Conservation (phyloP, 1,284 basidiomycete species). For the Pisolithus thermaeus region DNA sequence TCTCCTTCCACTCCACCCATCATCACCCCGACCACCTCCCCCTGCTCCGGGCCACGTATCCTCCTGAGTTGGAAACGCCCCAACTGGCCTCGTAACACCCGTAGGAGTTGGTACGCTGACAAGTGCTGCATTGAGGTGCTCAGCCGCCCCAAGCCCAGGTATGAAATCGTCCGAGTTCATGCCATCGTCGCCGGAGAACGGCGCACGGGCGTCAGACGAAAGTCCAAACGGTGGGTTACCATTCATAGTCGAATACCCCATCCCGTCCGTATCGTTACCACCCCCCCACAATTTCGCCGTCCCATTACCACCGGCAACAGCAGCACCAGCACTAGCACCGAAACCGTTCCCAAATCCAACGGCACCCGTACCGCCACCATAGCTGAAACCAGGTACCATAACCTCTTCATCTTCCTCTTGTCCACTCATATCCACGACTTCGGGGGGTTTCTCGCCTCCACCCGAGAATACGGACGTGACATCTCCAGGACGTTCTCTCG, state of each 20-base stretch:
- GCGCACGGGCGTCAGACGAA: constrained; percentile 11
- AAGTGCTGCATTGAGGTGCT: constrained; percentile 12
- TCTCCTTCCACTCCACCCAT: constrained; percentile 21
- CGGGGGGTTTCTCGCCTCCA: constrained; percentile 74
- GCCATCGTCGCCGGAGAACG: constrained; percentile 19
- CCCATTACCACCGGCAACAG: constrained; percentile 31
- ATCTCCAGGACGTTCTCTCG: constrained; percentile 79
- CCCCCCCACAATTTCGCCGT: constrained; percentile 34
- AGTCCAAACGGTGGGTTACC: constrained; percentile 9
- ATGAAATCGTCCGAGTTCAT: constrained; percentile 43
- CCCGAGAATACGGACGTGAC: constrained; percentile 62
- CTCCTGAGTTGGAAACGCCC: constrained; percentile 35
- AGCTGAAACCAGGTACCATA: constrained; percentile 60
- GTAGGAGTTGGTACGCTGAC: not conserved
- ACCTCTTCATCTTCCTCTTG: constrained; percentile 70
- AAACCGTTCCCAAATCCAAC: constrained; percentile 11
- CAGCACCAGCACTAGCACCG: not conserved
- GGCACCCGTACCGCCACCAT: constrained; percentile 25
- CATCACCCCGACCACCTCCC: constrained; percentile 20
- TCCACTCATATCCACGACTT: constrained; percentile 47
- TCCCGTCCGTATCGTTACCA: constrained; percentile 6
- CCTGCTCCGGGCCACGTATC: constrained; percentile 33
- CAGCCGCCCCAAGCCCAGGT: constrained; percentile 37
- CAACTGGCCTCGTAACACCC: constrained; percentile 25
- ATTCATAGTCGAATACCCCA: constrained; percentile 9